Percentiles rank a stretch among this genome's conserved stretches.
Evolutionary conservation across 2,329 filamentous ascomycete genomes (phyloP).

Genomic region (Stagonosporopsis vannaccii): DNA sequence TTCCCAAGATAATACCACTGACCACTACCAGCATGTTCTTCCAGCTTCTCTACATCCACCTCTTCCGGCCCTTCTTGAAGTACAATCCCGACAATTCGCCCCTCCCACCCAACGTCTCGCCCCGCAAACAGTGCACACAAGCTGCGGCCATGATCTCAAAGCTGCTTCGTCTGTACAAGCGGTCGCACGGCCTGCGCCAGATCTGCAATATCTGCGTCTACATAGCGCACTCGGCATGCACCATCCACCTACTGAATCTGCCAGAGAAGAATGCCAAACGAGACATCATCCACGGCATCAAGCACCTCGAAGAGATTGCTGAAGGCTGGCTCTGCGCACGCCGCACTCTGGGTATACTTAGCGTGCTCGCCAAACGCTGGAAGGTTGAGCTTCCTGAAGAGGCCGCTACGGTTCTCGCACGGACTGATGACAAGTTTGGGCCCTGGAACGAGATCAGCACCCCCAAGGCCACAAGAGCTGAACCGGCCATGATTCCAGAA

Average conservation of each 20-base stretch:
- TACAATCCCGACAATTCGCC: constrained; percentile 84
- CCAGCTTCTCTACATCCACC: constrained; percentile 91
- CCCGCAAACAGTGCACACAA: constrained; percentile 87
- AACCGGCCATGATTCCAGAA: constrained; percentile 22
- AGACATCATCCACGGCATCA: constrained; percentile 89
- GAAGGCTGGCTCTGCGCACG: constrained; percentile 93
- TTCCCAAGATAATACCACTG: constrained; percentile 24
- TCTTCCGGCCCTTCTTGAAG: constrained; percentile 94
- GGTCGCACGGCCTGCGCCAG: constrained; percentile 86
- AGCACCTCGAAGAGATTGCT: constrained; percentile 92
- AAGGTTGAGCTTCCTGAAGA: constrained; percentile 86
- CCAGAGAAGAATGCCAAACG: constrained; percentile 89
- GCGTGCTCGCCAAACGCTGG: constrained; percentile 87
- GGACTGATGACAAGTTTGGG: constrained; percentile 82
- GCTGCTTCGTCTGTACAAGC: constrained; percentile 91
- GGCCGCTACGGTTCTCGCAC: constrained; percentile 75
- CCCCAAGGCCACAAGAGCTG: constrained; percentile 29
- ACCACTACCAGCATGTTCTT: constrained; percentile 83
- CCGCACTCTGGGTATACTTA: constrained; percentile 83
- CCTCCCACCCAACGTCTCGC: constrained; percentile 85
- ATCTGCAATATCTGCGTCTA: constrained; percentile 98
- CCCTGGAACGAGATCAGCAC: constrained; percentile 56
- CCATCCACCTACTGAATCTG: constrained; percentile 90
- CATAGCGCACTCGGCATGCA: constrained; percentile 92
- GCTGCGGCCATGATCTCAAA: constrained; percentile 91